Evolutionary conservation across 2,329 filamentous ascomycete genomes (phyloP), one percentile per base, ranked within the genome.

Genomic region (Chaetomium sp.): DNA sequence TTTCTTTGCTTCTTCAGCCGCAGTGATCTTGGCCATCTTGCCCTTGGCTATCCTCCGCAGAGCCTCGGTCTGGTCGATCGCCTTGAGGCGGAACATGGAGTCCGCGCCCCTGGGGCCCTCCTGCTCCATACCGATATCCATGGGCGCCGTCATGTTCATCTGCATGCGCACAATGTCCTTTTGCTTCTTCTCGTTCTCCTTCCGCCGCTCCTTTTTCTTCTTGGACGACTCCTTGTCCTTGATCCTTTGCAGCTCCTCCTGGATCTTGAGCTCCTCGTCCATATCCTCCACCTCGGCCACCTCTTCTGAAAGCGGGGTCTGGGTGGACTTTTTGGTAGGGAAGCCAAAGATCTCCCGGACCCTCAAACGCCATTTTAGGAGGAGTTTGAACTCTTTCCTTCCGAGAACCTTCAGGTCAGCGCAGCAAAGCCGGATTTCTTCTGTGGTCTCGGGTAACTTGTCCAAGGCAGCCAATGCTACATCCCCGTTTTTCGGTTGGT

Each of bases 101-200:
- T 92, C 91, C 50, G 92, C 88, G 27, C 92, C 93, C 57, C 86
- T 82, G 0, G 91, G 90, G 0, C 92, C 92, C 27, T 85, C 80
- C 77, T 95, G 92, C 74, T 97, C 95, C 79, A 96, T 86, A 73
- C 95, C 95, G 68, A 99, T 97, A 69, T 99, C 95, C 83, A 92
- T 95, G 8, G 95, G 95, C 0, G 93, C 91, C 2, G 89, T 90
- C 95, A 99, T 99, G 79, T 97, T 90, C 81, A 99, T 87, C 77
- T 99, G 95, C 90, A 99, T 90, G 38, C 95, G 88, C n/a, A 96
- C 84, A 66, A 98, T 92, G 69, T 98, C 95, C 71, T 91, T 95
- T 71, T 95, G 91, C 78, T 96, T 98, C 76, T 88, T 88, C 77
- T 99, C 95, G 70, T 99, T 99, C 66, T 96, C 93, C 72, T 85